Percentiles rank a stretch among this genome's conserved stretches.
Evolutionary conservation across 2,329 filamentous ascomycete genomes (phyloP).

Genomic region (Xylaria sp.): DNA sequence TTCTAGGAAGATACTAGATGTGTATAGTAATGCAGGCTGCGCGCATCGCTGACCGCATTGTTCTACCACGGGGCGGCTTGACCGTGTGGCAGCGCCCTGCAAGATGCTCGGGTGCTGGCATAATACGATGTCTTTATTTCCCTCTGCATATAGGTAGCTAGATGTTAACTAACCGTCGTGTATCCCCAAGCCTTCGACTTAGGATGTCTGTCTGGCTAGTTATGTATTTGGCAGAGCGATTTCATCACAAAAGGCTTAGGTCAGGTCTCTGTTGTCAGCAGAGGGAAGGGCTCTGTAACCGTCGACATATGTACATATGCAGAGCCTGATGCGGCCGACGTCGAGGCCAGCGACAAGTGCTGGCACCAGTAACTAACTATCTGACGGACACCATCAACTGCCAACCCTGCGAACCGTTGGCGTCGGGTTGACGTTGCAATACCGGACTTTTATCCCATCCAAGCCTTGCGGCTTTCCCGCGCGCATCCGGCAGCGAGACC

Average conservation of each 20-base stretch:
- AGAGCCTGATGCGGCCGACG: slow-evolving; percentile 26
- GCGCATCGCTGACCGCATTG: slow-evolving; percentile 42
- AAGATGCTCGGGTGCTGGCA: slow-evolving; percentile 44
- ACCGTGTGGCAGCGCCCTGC: slow-evolving; percentile 38
- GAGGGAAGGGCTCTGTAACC: not conserved
- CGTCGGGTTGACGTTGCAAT: slow-evolving; percentile 10
- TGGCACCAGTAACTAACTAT: slow-evolving; percentile 22
- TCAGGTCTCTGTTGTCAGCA: not conserved
- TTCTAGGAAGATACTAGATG: slow-evolving; percentile 17
- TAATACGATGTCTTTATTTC: slow-evolving; percentile 42
- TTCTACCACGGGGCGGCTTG: slow-evolving; percentile 39
- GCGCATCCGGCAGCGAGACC: slow-evolving; percentile 4
- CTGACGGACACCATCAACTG: slow-evolving; percentile 15
- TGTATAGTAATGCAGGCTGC: slow-evolving; percentile 21
- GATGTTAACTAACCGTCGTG: slow-evolving; percentile 26
- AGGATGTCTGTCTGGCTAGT: slow-evolving; percentile 26
- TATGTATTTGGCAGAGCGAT: slow-evolving; percentile 4
- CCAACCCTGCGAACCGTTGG: slow-evolving; percentile 11
- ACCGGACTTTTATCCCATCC: slow-evolving; percentile 11
- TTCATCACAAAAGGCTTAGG: not conserved
- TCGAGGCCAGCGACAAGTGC: slow-evolving; percentile 7
- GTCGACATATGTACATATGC: not conserved
- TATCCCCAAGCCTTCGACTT: slow-evolving; percentile 12
- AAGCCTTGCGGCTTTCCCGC: slow-evolving; percentile 4
- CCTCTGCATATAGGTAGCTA: slow-evolving; percentile 14